Evolutionary conservation across 768 basidiomycete genomes (phyloP).

Genomic region (Suillus ampliporus): DNA sequence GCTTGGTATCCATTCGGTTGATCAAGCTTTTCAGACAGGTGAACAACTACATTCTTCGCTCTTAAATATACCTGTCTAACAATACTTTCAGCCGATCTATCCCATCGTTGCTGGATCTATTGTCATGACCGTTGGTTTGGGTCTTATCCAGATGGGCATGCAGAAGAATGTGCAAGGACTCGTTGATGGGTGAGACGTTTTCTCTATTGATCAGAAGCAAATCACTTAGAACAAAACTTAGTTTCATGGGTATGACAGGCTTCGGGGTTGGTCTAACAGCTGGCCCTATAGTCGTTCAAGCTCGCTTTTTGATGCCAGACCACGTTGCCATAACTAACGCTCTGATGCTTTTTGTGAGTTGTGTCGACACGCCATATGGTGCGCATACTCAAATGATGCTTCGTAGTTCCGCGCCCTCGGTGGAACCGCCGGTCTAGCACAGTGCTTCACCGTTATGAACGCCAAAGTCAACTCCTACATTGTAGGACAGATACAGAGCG

Average conservation of each 20-base stretch:
- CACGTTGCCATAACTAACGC: slow-evolving; percentile 50
- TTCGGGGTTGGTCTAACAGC: slow-evolving; percentile 48
- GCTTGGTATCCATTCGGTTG: slow-evolving; percentile 38
- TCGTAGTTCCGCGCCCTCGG: slow-evolving; percentile 52
- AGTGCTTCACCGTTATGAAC: slow-evolving; percentile 55
- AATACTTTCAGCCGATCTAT: slow-evolving; percentile 42
- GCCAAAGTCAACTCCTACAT: slow-evolving; percentile 46
- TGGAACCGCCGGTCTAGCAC: slow-evolving; percentile 59
- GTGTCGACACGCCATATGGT: background rate
- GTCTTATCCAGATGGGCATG: slow-evolving; percentile 50
- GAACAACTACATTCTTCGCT: slow-evolving; percentile 2
- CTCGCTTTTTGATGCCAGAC: slow-evolving; percentile 49
- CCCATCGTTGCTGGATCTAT: slow-evolving; percentile 46
- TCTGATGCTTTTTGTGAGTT: slow-evolving; percentile 50
- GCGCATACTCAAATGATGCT: background rate
- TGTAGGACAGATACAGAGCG: slow-evolving; percentile 27
- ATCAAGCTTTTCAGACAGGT: slow-evolving; percentile 46
- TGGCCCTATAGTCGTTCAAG: slow-evolving; percentile 48
- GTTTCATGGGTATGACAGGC: slow-evolving; percentile 52
- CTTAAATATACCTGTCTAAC: background rate
- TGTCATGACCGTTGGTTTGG: slow-evolving; percentile 46
- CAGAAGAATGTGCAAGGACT: slow-evolving; percentile 38
- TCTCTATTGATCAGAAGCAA: background rate
- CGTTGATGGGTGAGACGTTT: slow-evolving; percentile 41
- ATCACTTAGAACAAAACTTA: slow-evolving; percentile 14